A percentile compares a stretch with the other conserved stretches of the same genome.
These are phyloP conservation scores for Cardamine occulta DNA, from an alignment of 345 rosid genomes.

Conservation along the genomic window DNA sequence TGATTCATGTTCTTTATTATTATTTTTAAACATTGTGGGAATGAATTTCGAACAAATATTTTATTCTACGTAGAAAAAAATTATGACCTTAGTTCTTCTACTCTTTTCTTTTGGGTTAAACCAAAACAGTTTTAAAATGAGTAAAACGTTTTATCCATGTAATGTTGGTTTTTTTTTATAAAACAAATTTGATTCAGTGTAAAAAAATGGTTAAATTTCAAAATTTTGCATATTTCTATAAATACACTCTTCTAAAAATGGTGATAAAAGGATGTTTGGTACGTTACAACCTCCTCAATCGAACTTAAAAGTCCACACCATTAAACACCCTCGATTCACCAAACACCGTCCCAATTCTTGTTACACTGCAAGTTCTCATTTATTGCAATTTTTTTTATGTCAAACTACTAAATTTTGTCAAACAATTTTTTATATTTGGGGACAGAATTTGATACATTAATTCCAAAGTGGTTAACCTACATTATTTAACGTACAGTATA, in stretches of 20 bases:
- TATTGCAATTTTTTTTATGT: not conserved
- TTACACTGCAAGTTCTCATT: constrained; percentile 20
- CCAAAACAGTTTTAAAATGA: too few species aligned
- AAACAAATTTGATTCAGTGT: too few species aligned
- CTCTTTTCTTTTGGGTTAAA: too few species aligned
- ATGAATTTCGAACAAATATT: too few species aligned
- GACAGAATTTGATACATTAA: not conserved
- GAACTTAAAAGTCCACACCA: constrained; percentile 2
- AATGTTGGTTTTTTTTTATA: too few species aligned
- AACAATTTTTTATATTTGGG: not conserved
- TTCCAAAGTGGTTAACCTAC: constrained; percentile 26
- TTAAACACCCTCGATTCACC: not conserved
- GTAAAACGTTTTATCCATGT: too few species aligned
- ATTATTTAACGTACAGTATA: constrained; percentile 15
- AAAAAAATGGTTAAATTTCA: not conserved
- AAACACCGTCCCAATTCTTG: constrained; percentile 11
- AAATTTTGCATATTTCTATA: not conserved
- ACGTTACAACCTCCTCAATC: constrained; percentile 24
- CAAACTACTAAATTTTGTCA: not conserved
- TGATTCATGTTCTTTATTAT: not conserved
- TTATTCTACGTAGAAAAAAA: too few species aligned
- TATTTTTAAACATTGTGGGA: not conserved
- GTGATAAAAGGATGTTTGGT: constrained; percentile 29
- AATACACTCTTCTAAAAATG: not conserved
- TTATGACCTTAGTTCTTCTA: too few species aligned